Evolutionary conservation across 306 rosid species (phyloP).

Genomic region (Casuarina glauca): DNA sequence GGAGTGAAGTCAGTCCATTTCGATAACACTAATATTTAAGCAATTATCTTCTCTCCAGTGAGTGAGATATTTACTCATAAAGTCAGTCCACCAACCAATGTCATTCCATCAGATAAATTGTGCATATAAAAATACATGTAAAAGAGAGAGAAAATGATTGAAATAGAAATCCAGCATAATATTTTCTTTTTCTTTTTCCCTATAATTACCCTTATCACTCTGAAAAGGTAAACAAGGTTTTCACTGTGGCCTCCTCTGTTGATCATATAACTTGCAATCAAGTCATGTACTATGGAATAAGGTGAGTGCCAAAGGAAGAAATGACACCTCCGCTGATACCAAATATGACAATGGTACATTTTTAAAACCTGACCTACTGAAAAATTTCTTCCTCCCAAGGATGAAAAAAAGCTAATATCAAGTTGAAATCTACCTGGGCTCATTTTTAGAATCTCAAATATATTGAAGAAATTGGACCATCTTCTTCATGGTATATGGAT

Average conservation of each 20-base stretch:
- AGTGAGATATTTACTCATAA: background rate
- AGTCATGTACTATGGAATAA: background rate
- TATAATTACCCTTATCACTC: too few relatives aligned
- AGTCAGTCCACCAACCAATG: background rate
- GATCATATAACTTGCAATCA: background rate
- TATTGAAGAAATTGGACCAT: too few relatives aligned
- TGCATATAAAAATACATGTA: background rate
- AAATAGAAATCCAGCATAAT: background rate
- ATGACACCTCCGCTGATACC: background rate
- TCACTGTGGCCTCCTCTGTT: background rate
- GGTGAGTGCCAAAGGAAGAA: background rate
- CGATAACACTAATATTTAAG: conserved; percentile 5
- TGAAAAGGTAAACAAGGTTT: too few relatives aligned
- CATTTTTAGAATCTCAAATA: too few relatives aligned
- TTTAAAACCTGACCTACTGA: background rate
- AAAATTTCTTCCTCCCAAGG: background rate
- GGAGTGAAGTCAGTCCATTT: conserved; percentile 10
- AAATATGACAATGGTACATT: background rate
- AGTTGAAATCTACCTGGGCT: too few relatives aligned
- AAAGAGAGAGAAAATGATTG: background rate
- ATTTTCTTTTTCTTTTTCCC: too few relatives aligned
- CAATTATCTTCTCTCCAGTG: background rate
- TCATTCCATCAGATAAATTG: background rate
- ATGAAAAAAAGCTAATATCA: background rate
- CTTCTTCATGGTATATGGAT: too few relatives aligned